phyloP scores from a whole-genome alignment of 306 rosid species.

The Inga oerstediana region DNA sequence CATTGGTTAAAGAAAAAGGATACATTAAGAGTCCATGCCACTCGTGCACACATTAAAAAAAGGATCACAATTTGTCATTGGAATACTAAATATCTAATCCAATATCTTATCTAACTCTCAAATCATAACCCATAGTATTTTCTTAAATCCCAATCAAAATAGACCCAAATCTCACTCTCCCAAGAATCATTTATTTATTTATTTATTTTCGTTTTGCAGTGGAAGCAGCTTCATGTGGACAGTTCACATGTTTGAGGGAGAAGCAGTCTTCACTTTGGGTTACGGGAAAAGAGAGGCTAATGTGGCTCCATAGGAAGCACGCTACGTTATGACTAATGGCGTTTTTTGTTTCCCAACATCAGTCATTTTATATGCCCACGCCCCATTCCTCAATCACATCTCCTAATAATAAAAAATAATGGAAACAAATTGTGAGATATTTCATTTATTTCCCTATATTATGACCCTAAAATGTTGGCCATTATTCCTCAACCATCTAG shows the following conservation, averaged over 20 bases:
- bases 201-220: slow-evolving; percentile 25
- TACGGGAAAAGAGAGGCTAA: slow-evolving; percentile 12
- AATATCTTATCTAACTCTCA: background rate
- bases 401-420: background rate
- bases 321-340: slow-evolving; percentile 37
- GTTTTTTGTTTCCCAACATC: slow-evolving; percentile 27
- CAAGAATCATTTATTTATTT: background rate
- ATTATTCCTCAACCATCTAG: background rate
- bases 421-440: background rate
- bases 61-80: slow-evolving; percentile 24
- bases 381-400: background rate
- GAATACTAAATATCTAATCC: slow-evolving; percentile 5
- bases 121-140: background rate
- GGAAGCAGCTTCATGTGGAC: slow-evolving; percentile 22
- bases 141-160: background rate
- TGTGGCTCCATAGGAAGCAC: slow-evolving; percentile 55
- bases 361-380: background rate
- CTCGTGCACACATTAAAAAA: slow-evolving; percentile 39
- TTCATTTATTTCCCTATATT: background rate
- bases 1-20: background rate
- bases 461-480: too few species aligned
- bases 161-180: slow-evolving; percentile 33
- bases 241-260: background rate
- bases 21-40: slow-evolving; percentile 35
- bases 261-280: background rate